phyloP scores from a whole-genome alignment of 495 filamentous ascomycete species.

The Penicillium crystallinum region DNA sequence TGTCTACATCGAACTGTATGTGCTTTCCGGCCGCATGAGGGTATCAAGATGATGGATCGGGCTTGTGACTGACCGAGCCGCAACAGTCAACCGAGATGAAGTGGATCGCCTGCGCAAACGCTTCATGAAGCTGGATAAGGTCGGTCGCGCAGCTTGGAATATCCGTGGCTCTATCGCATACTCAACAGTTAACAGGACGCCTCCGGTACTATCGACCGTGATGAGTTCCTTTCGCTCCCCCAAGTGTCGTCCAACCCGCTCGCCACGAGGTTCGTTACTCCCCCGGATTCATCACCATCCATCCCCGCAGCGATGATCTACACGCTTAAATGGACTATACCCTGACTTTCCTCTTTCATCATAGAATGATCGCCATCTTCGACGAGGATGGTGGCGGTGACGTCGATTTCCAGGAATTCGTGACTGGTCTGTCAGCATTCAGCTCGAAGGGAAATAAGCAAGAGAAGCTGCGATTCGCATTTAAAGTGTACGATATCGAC shows the following conservation, averaged over 20 bases:
- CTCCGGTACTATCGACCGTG: conserved; percentile 96
- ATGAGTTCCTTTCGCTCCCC: conserved; percentile 94
- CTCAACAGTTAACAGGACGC: conserved; percentile 61
- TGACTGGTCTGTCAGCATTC: conserved; percentile 91
- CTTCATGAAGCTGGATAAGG: conserved; percentile 99
- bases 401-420: conserved; percentile 99
- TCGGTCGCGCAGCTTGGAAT: conserved; percentile 26
- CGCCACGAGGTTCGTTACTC: conserved; percentile 67
- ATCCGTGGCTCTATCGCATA: background rate
- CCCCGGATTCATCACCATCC: background rate
- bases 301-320: background rate
- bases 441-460: conserved; percentile 98
- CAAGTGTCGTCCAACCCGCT: conserved; percentile 98
- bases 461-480: conserved; percentile 95
- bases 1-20: conserved; percentile 93
- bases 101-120: conserved; percentile 91
- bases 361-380: conserved; percentile 98
- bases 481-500: conserved; percentile 99
- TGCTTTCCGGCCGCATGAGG: conserved; percentile 7
- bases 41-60: background rate
- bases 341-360: background rate
- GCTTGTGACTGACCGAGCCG: conserved; percentile 17
- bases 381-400: conserved; percentile 98
- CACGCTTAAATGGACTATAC: background rate
- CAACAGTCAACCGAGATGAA: conserved; percentile 88